Evolutionary conservation across 148 eudicot genomes (phyloP).

Genomic region (Camellia lanceoleosa): DNA sequence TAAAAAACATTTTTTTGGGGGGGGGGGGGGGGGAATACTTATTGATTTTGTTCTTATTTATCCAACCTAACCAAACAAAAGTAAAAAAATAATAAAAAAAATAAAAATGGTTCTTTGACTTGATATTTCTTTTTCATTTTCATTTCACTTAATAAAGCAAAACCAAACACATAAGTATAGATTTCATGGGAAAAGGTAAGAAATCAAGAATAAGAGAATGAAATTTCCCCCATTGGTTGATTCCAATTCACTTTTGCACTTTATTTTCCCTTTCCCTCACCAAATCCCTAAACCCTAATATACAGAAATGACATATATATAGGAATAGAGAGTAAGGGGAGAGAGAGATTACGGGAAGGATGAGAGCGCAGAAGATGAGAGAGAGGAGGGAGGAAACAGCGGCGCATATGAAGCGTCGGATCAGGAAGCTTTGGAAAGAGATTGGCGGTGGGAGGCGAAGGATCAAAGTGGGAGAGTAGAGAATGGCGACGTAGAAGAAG

Average conservation of each 20-base stretch:
- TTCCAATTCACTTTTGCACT: neutral
- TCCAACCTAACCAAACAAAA: no score
- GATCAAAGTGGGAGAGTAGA: constrained; percentile 67
- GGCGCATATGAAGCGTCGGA: constrained; percentile 80
- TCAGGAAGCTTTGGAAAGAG: constrained; percentile 56
- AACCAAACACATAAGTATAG: no score
- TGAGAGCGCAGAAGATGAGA: constrained; percentile 42
- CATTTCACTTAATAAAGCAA: neutral
- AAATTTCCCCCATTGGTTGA: constrained; percentile 1
- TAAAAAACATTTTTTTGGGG: no score
- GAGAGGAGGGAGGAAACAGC: constrained; percentile 56
- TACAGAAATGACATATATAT: neutral
- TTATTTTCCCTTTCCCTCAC: neutral
- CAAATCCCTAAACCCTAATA: no score
- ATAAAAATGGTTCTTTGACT: no score
- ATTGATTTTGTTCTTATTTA: no score
- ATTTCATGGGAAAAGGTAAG: neutral
- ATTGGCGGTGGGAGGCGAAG: constrained; percentile 68
- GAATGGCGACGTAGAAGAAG: constrained; percentile 64
- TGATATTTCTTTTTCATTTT: no score
- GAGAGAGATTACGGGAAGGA: constrained; percentile 51
- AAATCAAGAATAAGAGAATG: neutral
- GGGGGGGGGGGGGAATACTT: no score
- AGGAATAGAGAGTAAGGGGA: neutral
- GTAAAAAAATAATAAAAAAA: no score